Percentiles rank a stretch among this genome's conserved stretches.
Conservation (phyloP, 805 yeast species). For the Saccharomycopsis babjevae region DNA sequence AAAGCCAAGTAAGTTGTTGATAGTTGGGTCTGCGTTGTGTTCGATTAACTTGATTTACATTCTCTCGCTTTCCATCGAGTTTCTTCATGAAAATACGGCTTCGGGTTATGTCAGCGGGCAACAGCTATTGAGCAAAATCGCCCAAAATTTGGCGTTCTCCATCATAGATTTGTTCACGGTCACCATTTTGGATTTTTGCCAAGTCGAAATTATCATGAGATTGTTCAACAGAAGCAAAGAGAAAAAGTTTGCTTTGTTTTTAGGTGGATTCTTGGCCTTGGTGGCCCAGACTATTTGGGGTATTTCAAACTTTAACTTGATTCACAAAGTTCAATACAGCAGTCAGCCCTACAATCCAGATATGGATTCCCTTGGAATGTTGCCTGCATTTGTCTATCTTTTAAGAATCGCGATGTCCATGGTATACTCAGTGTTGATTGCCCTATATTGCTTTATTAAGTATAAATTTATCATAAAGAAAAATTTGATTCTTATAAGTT, state of each 20-base stretch:
- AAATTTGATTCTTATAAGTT: constrained; percentile 43
- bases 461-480: constrained; percentile 40
- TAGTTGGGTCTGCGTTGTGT: constrained; percentile 40
- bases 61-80: constrained; percentile 37
- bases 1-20: constrained; percentile 45
- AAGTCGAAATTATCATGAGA: constrained; percentile 62
- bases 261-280: constrained; percentile 45
- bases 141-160: constrained; percentile 33
- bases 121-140: constrained; percentile 34
- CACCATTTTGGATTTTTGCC: constrained; percentile 50
- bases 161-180: constrained; percentile 50
- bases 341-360: constrained; percentile 25
- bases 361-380: constrained; percentile 41
- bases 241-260: constrained; percentile 47
- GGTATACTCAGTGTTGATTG: constrained; percentile 54
- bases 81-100: constrained; percentile 32
- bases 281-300: constrained; percentile 64
- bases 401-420: constrained; percentile 62
- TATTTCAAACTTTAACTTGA: constrained; percentile 39
- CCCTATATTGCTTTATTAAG: constrained; percentile 44
- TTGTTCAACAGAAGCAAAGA: constrained; percentile 59
- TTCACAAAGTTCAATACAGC: constrained; percentile 21
- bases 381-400: constrained; percentile 67
- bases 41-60: constrained; percentile 45
- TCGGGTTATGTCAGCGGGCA: constrained; percentile 33